These are phyloP conservation scores for Lindgomyces ingoldianus DNA, from an alignment of 495 filamentous ascomycete genomes.

Conservation along the genomic window DNA sequence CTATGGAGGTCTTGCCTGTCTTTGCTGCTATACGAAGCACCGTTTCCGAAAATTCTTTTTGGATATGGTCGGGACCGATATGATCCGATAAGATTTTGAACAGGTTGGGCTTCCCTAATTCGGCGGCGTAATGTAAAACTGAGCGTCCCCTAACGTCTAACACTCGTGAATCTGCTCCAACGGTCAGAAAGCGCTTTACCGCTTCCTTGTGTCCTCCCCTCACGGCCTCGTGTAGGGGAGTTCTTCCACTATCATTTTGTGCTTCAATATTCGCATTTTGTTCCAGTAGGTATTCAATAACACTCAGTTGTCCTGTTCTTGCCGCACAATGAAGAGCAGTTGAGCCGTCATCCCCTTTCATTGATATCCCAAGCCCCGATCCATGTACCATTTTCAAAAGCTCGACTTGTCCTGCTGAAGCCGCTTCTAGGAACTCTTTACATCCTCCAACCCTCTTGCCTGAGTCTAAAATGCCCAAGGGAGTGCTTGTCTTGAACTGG, in stretches of 20 bases:
- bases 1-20: not conserved
- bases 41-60: not conserved
- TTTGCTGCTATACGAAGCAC: not conserved
- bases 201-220: not conserved
- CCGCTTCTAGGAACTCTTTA: not conserved
- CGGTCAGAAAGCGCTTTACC: not conserved
- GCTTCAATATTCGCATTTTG: not conserved
- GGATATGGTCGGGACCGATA: not conserved
- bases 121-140: not conserved
- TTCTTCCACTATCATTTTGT: not conserved
- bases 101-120: not conserved
- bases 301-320: not conserved
- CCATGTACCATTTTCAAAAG: not conserved
- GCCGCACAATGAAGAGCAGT: constrained; percentile 1
- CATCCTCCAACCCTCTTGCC: not conserved
- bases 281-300: not conserved
- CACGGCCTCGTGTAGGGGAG: not conserved
- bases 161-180: constrained; percentile 1
- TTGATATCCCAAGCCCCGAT: not conserved
- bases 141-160: not conserved
- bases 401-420: not conserved
- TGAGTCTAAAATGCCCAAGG: not conserved
- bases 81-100: not conserved
- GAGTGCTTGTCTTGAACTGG: not conserved
- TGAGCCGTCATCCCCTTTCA: not conserved